A percentile compares a stretch with the other conserved stretches of the same genome.
Evolutionary conservation across 805 yeast species (phyloP).

Genomic region (Candida coquimbonensis): DNA sequence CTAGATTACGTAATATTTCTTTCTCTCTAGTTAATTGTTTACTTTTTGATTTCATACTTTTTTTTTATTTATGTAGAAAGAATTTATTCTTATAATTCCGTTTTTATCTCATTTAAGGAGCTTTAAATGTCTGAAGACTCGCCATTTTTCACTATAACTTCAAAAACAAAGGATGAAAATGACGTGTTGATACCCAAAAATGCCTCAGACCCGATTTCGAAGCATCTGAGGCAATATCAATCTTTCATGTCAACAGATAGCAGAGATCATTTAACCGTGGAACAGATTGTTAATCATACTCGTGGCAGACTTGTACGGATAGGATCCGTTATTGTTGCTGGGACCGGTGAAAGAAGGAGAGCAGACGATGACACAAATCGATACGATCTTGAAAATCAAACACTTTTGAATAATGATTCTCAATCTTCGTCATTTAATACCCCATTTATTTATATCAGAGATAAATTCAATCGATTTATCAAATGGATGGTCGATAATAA

Average conservation of each 20-base stretch:
- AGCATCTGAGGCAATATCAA: constrained; percentile 11
- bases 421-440: neutral
- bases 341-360: constrained; percentile 33
- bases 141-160: constrained; percentile 1
- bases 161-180: neutral
- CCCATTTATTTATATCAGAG: neutral
- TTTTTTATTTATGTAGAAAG: too few relatives aligned
- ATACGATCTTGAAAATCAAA: constrained; percentile 11
- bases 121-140: constrained; percentile 1
- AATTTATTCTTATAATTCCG: neutral
- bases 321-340: constrained; percentile 37
- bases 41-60: too few relatives aligned
- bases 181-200: constrained; percentile 4
- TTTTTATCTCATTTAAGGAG: neutral
- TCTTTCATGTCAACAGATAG: constrained; percentile 20
- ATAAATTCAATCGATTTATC: neutral
- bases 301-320: constrained; percentile 16
- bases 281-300: constrained; percentile 7
- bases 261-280: constrained; percentile 8
- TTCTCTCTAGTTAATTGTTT: too few relatives aligned
- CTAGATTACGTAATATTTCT: neutral
- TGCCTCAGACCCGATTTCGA: neutral
- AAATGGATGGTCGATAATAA: constrained; percentile 7
- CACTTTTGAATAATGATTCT: neutral
- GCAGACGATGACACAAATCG: constrained; percentile 3